These are phyloP conservation scores for Leavenworthia alabamica DNA, from an alignment of 345 rosid species.

Conservation along the genomic window DNA sequence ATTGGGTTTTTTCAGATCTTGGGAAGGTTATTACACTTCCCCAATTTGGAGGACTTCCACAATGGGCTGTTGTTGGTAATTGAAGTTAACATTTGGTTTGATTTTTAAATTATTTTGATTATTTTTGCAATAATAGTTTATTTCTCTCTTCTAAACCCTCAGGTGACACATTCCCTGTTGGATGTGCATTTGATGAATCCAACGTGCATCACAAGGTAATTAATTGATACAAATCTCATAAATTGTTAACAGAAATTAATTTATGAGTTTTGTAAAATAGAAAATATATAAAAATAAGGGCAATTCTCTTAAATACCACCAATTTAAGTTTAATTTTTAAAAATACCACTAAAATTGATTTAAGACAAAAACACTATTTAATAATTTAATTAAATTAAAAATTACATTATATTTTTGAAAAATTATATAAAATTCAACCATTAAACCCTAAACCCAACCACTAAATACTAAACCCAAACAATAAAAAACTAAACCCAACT, in stretches of 20 bases:
- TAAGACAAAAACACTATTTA: no score
- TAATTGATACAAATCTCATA: not conserved
- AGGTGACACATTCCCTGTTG: conserved; percentile 75
- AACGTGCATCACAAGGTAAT: conserved; percentile 63
- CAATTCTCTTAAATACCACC: no score
- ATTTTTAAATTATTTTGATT: not conserved
- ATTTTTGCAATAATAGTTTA: not conserved
- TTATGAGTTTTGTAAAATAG: not conserved
- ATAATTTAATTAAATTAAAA: no score
- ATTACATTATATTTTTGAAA: no score
- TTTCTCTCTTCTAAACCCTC: not conserved
- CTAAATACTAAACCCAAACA: no score
- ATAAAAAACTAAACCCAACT: no score
- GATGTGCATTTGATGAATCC: conserved; percentile 62
- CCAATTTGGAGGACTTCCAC: conserved; percentile 48
- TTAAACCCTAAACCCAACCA: no score
- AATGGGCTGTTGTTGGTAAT: conserved; percentile 58
- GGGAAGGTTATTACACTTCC: conserved; percentile 61
- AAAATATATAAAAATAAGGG: no score
- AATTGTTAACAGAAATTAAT: not conserved
- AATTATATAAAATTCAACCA: no score
- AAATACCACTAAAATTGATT: no score
- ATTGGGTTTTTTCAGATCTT: conserved; percentile 41
- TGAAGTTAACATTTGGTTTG: not conserved
- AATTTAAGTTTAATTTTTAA: no score